Percentiles rank a stretch among this genome's conserved stretches.
Conservation (phyloP, 768 basidiomycete genomes). For the Leccinum arenicola region DNA sequence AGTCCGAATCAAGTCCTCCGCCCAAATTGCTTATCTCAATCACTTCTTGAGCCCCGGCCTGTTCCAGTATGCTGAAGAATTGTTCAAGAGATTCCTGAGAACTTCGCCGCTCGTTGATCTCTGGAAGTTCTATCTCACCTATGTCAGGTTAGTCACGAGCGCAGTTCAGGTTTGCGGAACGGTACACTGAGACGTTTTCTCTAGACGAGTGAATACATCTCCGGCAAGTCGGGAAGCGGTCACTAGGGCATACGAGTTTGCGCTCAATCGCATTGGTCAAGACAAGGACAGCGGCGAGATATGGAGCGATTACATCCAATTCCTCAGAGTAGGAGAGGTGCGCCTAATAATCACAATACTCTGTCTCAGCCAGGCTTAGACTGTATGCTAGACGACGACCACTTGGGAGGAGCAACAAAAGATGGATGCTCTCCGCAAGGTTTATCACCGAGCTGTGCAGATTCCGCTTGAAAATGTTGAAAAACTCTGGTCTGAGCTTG, state of each 20-base stretch:
- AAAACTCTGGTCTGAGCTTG: slow-evolving; percentile 89
- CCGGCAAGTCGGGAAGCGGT: slow-evolving; percentile 73
- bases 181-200: slow-evolving; percentile 14
- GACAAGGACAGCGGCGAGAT: slow-evolving; percentile 92
- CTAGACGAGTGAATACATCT: slow-evolving; percentile 66
- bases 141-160: slow-evolving; percentile 69
- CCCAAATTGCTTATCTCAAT: slow-evolving; percentile 81
- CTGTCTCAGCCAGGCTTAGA: slow-evolving; percentile 3
- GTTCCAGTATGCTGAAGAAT: slow-evolving; percentile 74
- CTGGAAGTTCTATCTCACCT: slow-evolving; percentile 91
- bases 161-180: slow-evolving; percentile 6
- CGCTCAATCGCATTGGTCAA: slow-evolving; percentile 82
- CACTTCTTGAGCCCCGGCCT: slow-evolving; percentile 67
- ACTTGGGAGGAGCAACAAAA: slow-evolving; percentile 97
- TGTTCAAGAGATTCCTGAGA: slow-evolving; percentile 88
- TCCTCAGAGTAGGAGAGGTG: slow-evolving; percentile 78
- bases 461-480: slow-evolving; percentile 95
- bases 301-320: slow-evolving; percentile 93
- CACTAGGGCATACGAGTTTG: slow-evolving; percentile 90
- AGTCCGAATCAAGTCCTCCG: slow-evolving; percentile 55
- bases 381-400: slow-evolving; percentile 50
- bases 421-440: slow-evolving; percentile 88
- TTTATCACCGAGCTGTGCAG: slow-evolving; percentile 91
- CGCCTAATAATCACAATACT: slow-evolving; percentile 22
- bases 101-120: slow-evolving; percentile 85